phyloP scores from a whole-genome alignment of 306 rosid species.

The Corylus heterophylla region DNA sequence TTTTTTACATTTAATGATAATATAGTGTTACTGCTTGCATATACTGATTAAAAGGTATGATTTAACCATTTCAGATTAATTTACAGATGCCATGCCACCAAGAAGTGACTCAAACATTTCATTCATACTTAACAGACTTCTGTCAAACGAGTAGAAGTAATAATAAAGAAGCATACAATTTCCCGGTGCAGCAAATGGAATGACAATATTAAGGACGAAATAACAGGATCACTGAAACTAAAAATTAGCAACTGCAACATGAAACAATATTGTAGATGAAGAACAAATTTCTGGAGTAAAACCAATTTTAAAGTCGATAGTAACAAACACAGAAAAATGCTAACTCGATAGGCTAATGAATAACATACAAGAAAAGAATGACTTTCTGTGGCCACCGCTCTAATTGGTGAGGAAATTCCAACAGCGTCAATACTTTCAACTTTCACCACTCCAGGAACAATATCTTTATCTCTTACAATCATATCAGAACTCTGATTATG shows the following conservation, averaged over 20 bases:
- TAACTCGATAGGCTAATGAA: background rate
- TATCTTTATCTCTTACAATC: slow-evolving; percentile 14
- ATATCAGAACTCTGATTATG: slow-evolving; percentile 12
- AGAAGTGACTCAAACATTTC: background rate
- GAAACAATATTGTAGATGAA: background rate
- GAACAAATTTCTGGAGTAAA: background rate
- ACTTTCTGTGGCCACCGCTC: slow-evolving; percentile 32
- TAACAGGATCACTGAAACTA: background rate
- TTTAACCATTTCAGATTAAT: background rate
- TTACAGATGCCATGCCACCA: background rate
- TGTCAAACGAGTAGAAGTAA: background rate
- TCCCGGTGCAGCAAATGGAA: background rate
- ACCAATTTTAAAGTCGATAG: background rate
- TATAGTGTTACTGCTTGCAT: no score
- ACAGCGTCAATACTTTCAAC: slow-evolving; percentile 17
- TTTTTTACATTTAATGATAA: no score
- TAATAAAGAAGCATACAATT: background rate
- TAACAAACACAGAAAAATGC: slow-evolving; percentile 9
- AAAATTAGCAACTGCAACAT: background rate
- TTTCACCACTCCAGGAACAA: slow-evolving; percentile 6
- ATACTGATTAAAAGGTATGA: no score
- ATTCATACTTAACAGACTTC: background rate
- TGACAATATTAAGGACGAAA: background rate
- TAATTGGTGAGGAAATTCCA: slow-evolving; percentile 16
- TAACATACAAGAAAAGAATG: slow-evolving; percentile 41